These are phyloP conservation scores for Stagonosporopsis rhizophila DNA, from an alignment of 2,329 filamentous ascomycete genomes.

Conservation along the genomic window DNA sequence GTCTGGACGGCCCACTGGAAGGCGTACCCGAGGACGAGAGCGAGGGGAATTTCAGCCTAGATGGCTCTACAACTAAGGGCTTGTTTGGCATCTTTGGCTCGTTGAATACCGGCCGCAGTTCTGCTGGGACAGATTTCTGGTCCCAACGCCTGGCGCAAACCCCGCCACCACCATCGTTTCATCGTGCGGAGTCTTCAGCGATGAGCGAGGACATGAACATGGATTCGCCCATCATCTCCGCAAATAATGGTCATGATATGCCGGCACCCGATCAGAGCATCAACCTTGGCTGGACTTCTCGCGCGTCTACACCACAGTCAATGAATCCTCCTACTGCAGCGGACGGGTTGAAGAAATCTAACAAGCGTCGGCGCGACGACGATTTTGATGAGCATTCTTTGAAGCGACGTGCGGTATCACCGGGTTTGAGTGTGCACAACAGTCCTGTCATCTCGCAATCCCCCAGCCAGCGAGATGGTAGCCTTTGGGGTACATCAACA, in stretches of 20 bases:
- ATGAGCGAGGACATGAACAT: conserved; percentile 74
- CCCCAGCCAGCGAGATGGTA: conserved; percentile 74
- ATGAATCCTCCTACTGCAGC: conserved; percentile 48
- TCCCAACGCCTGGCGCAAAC: conserved; percentile 67
- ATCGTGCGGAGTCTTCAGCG: conserved; percentile 60
- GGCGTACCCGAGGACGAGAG: conserved; percentile 70
- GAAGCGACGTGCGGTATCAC: conserved; percentile 90
- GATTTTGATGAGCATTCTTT: conserved; percentile 88
- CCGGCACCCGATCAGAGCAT: conserved; percentile 28
- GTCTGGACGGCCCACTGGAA: conserved; percentile 66
- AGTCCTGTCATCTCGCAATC: conserved; percentile 84
- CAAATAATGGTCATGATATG: conserved; percentile 27
- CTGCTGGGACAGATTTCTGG: conserved; percentile 78
- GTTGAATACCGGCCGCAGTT: conserved; percentile 79
- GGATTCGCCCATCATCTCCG: conserved; percentile 66
- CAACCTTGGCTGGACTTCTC: conserved; percentile 37
- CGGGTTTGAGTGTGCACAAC: conserved; percentile 88
- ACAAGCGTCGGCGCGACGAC: conserved; percentile 85
- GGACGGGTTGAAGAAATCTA: conserved; percentile 52
- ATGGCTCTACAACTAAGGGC: conserved; percentile 49
- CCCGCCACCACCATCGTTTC: conserved; percentile 65
- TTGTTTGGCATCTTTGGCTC: conserved; percentile 73
- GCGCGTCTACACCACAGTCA: conserved; percentile 48
- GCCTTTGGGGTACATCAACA: conserved; percentile 76
- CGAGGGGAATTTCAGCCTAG: conserved; percentile 64